A percentile compares a stretch with the other conserved stretches of the same genome.
phyloP scores from a whole-genome alignment of 1,284 basidiomycete species.

The Moesziomyces antarcticus region DNA sequence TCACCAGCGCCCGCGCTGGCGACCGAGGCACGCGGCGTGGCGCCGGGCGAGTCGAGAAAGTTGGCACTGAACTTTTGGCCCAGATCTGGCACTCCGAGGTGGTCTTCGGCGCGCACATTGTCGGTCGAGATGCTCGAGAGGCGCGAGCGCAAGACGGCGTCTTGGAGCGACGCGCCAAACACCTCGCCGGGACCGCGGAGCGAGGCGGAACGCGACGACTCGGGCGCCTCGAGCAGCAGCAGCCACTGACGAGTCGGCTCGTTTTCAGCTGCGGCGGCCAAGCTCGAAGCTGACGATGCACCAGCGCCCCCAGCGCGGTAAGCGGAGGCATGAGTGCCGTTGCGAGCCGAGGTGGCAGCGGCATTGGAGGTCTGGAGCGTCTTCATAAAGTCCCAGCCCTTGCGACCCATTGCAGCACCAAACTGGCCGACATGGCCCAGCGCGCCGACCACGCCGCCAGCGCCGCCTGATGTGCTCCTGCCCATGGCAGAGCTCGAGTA shows the following conservation, averaged over 20 bases:
- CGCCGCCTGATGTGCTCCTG: conserved; percentile 13
- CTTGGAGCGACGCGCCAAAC: conserved; percentile 58
- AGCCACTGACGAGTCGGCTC: conserved; percentile 52
- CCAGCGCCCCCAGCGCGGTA: background rate
- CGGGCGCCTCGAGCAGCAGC: conserved; percentile 13
- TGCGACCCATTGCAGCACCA: conserved; percentile 53
- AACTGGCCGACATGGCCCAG: conserved; percentile 51
- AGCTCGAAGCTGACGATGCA: background rate
- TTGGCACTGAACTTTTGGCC: conserved; percentile 35
- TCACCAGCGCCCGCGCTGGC: conserved; percentile 6
- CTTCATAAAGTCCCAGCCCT: conserved; percentile 56
- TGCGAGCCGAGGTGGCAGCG: conserved; percentile 2
- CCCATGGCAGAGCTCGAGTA: conserved; percentile 10
- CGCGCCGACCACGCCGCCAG: conserved; percentile 36
- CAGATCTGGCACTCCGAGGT: conserved; percentile 43
- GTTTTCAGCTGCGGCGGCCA: conserved; percentile 22
- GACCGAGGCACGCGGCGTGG: conserved; percentile 26
- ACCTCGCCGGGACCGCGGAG: conserved; percentile 8
- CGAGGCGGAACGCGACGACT: background rate
- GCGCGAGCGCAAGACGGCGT: conserved; percentile 52
- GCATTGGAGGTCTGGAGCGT: conserved; percentile 26
- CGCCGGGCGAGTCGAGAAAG: conserved; percentile 25
- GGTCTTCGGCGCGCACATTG: conserved; percentile 5
- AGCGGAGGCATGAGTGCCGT: background rate
- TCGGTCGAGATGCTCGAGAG: conserved; percentile 16